Percentiles rank a stretch among this genome's conserved stretches.
Conservation (phyloP, 2,329 filamentous ascomycete species). For the Torrubiella hemipterigena region DNA sequence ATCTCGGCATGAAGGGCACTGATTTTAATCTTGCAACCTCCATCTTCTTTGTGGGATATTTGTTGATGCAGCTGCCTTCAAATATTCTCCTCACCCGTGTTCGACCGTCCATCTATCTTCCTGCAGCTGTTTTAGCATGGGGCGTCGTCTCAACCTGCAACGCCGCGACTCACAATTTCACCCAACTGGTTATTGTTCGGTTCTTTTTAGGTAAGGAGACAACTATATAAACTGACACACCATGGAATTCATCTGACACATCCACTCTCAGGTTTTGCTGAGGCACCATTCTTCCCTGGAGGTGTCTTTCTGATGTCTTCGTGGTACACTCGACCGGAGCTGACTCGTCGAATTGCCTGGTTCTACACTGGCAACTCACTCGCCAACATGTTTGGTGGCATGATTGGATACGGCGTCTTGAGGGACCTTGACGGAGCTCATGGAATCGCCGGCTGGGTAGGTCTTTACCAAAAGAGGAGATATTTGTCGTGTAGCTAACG, state of each 20-base stretch:
- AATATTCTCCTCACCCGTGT: not conserved
- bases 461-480: constrained; percentile 27
- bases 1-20: constrained; percentile 36
- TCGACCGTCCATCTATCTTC: not conserved
- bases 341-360: constrained; percentile 44
- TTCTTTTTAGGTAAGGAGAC: not conserved
- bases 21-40: constrained; percentile 27
- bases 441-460: constrained; percentile 46
- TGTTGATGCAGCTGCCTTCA: not conserved
- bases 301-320: not conserved
- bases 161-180: not conserved
- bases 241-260: not conserved
- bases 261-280: not conserved
- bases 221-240: too few relatives aligned
- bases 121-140: not conserved
- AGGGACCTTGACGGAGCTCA: constrained; percentile 25
- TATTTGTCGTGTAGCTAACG: constrained; percentile 35
- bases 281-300: not conserved
- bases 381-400: not conserved
- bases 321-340: constrained; percentile 4
- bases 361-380: constrained; percentile 36
- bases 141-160: not conserved
- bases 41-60: constrained; percentile 12
- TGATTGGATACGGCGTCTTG: not conserved
- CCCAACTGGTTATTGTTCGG: not conserved